Evolutionary conservation across 2,329 filamentous ascomycete genomes (phyloP).

Genomic region (Seiridium unicorne): DNA sequence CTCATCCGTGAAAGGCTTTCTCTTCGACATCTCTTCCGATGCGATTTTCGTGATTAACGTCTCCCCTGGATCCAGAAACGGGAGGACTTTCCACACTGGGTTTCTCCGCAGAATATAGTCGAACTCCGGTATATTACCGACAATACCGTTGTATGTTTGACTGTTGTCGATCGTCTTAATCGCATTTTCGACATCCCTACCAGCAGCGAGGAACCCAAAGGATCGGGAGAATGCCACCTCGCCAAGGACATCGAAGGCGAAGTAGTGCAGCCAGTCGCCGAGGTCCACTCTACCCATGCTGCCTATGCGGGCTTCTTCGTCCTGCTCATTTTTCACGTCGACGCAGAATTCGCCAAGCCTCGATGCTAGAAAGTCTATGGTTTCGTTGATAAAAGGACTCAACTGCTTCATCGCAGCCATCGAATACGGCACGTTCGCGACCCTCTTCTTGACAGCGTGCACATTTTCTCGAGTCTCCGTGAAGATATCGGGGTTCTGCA

Average conservation of each 20-base stretch:
- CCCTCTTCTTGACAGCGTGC: slow-evolving; percentile 55
- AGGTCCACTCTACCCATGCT: slow-evolving; percentile 37
- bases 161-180: slow-evolving; percentile 52
- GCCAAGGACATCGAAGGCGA: slow-evolving; percentile 49
- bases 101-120: slow-evolving; percentile 48
- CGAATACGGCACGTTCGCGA: slow-evolving; percentile 49
- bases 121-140: slow-evolving; percentile 50
- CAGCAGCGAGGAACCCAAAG: slow-evolving; percentile 52
- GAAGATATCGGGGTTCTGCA: slow-evolving; percentile 58
- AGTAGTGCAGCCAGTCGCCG: slow-evolving; percentile 42
- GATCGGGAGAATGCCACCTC: slow-evolving; percentile 50
- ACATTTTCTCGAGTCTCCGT: slow-evolving; percentile 52
- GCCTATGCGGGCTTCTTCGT: slow-evolving; percentile 1
- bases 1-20: slow-evolving; percentile 44
- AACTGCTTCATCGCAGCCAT: slow-evolving; percentile 54
- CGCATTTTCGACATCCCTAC: slow-evolving; percentile 46
- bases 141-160: slow-evolving; percentile 51
- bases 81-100: slow-evolving; percentile 40
- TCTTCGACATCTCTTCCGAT: slow-evolving; percentile 44
- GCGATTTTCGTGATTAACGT: slow-evolving; percentile 52
- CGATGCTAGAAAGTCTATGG: slow-evolving; percentile 41
- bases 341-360: slow-evolving; percentile 40
- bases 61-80: slow-evolving; percentile 40
- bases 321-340: slow-evolving; percentile 11
- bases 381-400: slow-evolving; percentile 49